phyloP scores from a whole-genome alignment of 2,329 filamentous ascomycete genomes.

The Trichophyton verrucosum region DNA sequence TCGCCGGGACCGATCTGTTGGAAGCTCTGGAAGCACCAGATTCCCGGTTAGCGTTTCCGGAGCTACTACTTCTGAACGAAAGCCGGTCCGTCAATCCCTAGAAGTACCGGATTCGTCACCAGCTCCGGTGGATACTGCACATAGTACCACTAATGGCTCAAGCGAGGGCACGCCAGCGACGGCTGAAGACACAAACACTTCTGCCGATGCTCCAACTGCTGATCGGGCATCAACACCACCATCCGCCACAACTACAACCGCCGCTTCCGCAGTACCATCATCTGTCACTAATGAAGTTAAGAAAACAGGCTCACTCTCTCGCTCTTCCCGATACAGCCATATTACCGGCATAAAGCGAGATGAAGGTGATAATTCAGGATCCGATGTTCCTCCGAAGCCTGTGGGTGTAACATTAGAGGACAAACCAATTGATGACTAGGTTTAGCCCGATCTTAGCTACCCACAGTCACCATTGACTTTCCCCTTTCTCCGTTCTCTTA shows the following conservation, averaged over 20 bases:
- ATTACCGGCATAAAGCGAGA: slow-evolving; percentile 40
- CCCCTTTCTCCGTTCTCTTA: background rate
- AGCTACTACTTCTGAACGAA: slow-evolving; percentile 38
- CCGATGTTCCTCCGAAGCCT: slow-evolving; percentile 15
- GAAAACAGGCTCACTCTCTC: slow-evolving; percentile 53
- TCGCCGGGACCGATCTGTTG: slow-evolving; percentile 66
- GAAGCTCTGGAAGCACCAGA: slow-evolving; percentile 50
- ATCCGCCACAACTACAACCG: background rate
- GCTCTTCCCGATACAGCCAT: slow-evolving; percentile 40
- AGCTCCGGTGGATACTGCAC: slow-evolving; percentile 19
- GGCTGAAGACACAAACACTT: slow-evolving; percentile 15
- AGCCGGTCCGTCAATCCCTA: slow-evolving; percentile 50
- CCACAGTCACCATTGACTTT: background rate
- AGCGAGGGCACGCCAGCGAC: slow-evolving; percentile 16
- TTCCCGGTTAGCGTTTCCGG: slow-evolving; percentile 69
- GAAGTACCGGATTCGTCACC: slow-evolving; percentile 57
- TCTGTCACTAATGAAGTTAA: slow-evolving; percentile 31
- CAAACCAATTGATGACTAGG: slow-evolving; percentile 63
- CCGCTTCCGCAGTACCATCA: slow-evolving; percentile 17
- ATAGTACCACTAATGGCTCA: slow-evolving; percentile 31
- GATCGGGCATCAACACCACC: slow-evolving; percentile 23
- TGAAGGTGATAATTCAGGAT: slow-evolving; percentile 30
- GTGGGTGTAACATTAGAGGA: slow-evolving; percentile 58
- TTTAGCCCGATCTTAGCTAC: background rate
- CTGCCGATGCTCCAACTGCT: slow-evolving; percentile 18